Evolutionary conservation across 768 basidiomycete species (phyloP).

Genomic region (Lactarius sanguifluus): DNA sequence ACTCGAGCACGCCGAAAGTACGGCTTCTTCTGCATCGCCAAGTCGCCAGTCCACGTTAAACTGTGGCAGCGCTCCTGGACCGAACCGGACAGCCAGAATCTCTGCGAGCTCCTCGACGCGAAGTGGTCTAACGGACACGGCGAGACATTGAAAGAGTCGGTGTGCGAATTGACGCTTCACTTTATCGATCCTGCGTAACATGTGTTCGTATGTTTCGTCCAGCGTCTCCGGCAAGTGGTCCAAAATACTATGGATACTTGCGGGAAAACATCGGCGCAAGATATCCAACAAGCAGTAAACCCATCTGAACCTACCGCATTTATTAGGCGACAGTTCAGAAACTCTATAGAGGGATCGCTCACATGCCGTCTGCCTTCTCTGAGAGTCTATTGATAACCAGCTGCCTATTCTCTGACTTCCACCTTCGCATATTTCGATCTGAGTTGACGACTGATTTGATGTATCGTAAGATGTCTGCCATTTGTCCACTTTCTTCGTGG

Average conservation of each 20-base stretch:
- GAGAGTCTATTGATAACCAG: neutral
- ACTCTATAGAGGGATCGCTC: neutral
- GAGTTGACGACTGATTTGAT: no score
- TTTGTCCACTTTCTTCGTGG: no score
- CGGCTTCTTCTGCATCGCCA: neutral
- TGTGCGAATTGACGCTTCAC: conserved; percentile 6
- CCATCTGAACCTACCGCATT: no score
- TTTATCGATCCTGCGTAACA: neutral
- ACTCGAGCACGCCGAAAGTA: conserved; percentile 4
- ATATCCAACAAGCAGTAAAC: no score
- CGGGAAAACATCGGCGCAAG: no score
- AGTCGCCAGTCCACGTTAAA: neutral
- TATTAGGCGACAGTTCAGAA: no score
- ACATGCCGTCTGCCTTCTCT: conserved; percentile 9
- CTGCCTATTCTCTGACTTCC: neutral
- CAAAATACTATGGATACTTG: no score
- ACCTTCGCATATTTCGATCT: neutral
- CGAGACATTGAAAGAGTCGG: conserved; percentile 11
- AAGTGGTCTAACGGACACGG: conserved; percentile 7
- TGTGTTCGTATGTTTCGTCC: no score
- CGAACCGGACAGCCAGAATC: conserved; percentile 10
- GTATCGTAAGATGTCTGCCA: no score
- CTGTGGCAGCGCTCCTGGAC: neutral
- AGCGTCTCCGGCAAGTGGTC: no score
- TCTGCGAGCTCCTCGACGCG: conserved; percentile 8